These are phyloP conservation scores for Umbelopsis vinacea DNA, from an alignment of 192 early-diverging fungal species.

Conservation along the genomic window DNA sequence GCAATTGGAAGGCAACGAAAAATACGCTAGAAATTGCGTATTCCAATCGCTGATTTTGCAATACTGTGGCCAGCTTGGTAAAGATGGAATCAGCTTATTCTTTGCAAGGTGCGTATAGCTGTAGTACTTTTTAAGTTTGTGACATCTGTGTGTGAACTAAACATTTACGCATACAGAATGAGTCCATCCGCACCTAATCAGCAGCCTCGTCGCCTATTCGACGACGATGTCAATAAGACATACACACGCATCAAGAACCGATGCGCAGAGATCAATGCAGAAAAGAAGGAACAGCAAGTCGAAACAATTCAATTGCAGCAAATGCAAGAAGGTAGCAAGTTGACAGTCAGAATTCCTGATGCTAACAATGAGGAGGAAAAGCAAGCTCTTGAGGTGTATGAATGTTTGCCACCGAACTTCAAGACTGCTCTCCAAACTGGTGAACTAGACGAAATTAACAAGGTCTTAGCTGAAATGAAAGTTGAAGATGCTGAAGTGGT, in stretches of 20 bases:
- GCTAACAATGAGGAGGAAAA: conserved; percentile 55
- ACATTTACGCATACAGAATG: neutral
- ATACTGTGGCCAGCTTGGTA: conserved; percentile 82
- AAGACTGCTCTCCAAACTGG: conserved; percentile 76
- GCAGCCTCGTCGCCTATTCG: conserved; percentile 77
- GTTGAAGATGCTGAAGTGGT: conserved; percentile 78
- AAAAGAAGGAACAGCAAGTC: conserved; percentile 47
- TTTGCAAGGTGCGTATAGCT: conserved; percentile 65
- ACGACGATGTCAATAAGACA: conserved; percentile 83
- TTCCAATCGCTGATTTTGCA: conserved; percentile 83
- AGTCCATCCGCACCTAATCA: conserved; percentile 52
- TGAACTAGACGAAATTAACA: conserved; percentile 86
- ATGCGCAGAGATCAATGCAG: conserved; percentile 65
- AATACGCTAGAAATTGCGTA: conserved; percentile 75
- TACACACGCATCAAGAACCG: conserved; percentile 81
- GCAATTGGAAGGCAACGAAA: conserved; percentile 72
- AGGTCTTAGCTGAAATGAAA: conserved; percentile 67
- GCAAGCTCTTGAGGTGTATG: conserved; percentile 69
- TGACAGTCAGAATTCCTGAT: conserved; percentile 70
- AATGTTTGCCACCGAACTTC: conserved; percentile 69
- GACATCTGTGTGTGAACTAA: neutral
- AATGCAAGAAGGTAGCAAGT: conserved; percentile 68
- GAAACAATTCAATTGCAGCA: conserved; percentile 79
- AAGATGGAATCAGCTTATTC: conserved; percentile 84
- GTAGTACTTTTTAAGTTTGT: too few relatives aligned